Evolutionary conservation across 2,329 filamentous ascomycete genomes (phyloP), one percentile per base, ranked within the genome.

Genomic region (Boeremia exigua): DNA sequence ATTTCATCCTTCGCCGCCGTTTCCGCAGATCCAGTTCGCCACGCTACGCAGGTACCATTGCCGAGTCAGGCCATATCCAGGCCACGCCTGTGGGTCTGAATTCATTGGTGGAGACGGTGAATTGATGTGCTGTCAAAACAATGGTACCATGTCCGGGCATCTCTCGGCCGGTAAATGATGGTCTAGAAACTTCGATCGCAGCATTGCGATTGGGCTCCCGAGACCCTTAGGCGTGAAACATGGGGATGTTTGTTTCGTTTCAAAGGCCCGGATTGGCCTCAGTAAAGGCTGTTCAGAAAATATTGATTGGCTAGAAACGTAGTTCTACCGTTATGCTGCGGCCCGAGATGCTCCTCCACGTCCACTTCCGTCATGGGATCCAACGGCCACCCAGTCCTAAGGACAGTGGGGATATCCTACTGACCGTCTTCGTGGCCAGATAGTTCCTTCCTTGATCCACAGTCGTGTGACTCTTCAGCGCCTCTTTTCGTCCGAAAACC

Each of bases 401-500:
- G 19, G 30, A 19, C 19, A 27, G 47, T 23, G 25, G 25, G 43
- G 42, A 19, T 27, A 37, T 40, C 30, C 30, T 25, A 19, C 30
- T 28, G 32, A 32, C 38, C 25, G 32, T 25, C 4, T 44, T 27
- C 45, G 30, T 53, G 28, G 47, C 40, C 34, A 47, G 36, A 37
- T 29, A 23, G 32, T 28, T 36, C 50, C 38, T 44, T 33, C 34
- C 50, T 47, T 39, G 34, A 27, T 54, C 39, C 39, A 46, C 45
- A 36, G 30, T 49, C 29, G 29, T 48, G 43, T 52, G 53, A 56
- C 53, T 51, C 45, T 33, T 46, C 69, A 72, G 56, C 70, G 58
- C 53, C 71, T 68, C 61, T 75, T 76, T 58, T 76, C 74, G 38
- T 74, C 72, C 23, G 69, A 69, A 42, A 75, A 72, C 19, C 73